Percentiles rank a stretch among this genome's conserved stretches.
These are phyloP conservation scores for Diaporthe sp. DNA, from an alignment of 2,329 filamentous ascomycete species.

Conservation along the genomic window DNA sequence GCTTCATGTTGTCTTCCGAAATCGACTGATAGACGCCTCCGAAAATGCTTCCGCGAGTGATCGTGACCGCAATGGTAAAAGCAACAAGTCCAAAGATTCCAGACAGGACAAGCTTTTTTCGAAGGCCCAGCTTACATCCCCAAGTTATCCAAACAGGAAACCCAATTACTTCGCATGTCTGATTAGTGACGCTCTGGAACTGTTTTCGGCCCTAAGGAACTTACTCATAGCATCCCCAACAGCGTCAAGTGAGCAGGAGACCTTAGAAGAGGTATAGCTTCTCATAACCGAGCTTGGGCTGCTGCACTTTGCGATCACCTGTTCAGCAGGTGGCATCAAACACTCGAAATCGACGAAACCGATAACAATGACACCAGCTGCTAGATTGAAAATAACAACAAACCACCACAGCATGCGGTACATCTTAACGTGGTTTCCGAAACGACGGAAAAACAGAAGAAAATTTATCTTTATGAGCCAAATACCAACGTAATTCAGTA, in stretches of 20 bases:
- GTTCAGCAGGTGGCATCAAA: background rate
- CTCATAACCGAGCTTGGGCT: background rate
- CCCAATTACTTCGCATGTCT: constrained; percentile 37
- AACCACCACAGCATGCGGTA: constrained; percentile 42
- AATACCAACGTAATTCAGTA: constrained; percentile 30
- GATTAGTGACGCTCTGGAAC: background rate
- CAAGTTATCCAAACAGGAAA: constrained; percentile 43
- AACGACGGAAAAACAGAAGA: constrained; percentile 35
- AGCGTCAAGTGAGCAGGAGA: background rate
- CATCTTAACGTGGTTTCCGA: constrained; percentile 15
- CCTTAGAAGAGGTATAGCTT: background rate
- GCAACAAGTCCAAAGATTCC: constrained; percentile 41
- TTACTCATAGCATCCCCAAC: background rate
- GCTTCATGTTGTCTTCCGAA: background rate
- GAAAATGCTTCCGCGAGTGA: constrained; percentile 43
- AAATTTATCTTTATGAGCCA: constrained; percentile 39
- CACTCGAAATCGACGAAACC: constrained; percentile 1
- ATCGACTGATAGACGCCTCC: constrained; percentile 36
- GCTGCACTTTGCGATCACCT: background rate
- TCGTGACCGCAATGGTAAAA: constrained; percentile 43
- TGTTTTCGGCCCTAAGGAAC: background rate
- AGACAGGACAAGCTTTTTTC: constrained; percentile 41
- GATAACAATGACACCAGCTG: constrained; percentile 14
- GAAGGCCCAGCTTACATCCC: constrained; percentile 37
- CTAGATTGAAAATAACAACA: constrained; percentile 37